Conservation (phyloP, 768 basidiomycete genomes). For the Rossbeevera mucosa region DNA sequence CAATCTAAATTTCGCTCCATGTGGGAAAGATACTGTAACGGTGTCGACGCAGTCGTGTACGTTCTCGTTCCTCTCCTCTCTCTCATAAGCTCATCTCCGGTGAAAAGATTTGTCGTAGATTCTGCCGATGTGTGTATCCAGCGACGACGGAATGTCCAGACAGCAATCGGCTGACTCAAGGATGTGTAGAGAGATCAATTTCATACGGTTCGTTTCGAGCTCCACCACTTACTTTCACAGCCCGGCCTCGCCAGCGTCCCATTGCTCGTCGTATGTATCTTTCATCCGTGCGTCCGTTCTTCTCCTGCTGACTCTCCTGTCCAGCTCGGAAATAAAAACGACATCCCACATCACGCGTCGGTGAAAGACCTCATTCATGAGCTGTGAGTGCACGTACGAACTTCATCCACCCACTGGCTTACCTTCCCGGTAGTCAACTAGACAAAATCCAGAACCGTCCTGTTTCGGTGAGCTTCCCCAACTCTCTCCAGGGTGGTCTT, state of each 20-base stretch:
- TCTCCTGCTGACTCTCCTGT: background rate
- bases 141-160: background rate
- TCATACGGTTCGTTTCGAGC: conserved; percentile 76
- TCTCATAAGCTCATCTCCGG: conserved; percentile 12
- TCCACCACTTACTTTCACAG: conserved; percentile 73
- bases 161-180: conserved; percentile 1
- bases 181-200: conserved; percentile 66
- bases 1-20: conserved; percentile 93
- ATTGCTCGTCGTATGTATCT: conserved; percentile 65
- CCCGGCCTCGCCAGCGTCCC: conserved; percentile 67
- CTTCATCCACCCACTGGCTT: conserved; percentile 32
- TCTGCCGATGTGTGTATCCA: conserved; percentile 67
- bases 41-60: conserved; percentile 89
- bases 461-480: conserved; percentile 65
- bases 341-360: conserved; percentile 66
- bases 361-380: conserved; percentile 81
- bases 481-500: background rate
- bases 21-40: conserved; percentile 94
- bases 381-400: conserved; percentile 44
- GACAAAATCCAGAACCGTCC: conserved; percentile 76
- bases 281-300: background rate
- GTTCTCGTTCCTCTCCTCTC: conserved; percentile 22
- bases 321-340: conserved; percentile 92
- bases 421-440: conserved; percentile 38
- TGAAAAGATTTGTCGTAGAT: conserved; percentile 88